Conservation (phyloP, 345 rosid species). For the Firmiana major region DNA sequence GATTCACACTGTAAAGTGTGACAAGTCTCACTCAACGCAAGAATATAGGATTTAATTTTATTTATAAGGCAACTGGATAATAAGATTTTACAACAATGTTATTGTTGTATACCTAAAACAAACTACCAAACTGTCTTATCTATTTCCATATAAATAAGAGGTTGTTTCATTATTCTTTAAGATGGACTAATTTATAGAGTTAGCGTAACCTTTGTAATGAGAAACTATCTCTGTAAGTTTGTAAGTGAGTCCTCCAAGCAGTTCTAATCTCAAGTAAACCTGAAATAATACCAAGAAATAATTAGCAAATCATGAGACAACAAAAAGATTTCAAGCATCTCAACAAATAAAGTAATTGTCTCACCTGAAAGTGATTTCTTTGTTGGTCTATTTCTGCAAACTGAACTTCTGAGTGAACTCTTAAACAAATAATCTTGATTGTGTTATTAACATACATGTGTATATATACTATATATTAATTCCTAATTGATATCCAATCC, state of each 20-base stretch:
- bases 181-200: neutral
- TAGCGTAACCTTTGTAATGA: neutral
- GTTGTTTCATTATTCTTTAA: neutral
- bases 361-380: neutral
- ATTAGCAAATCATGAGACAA: neutral
- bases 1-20: neutral
- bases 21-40: neutral
- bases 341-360: neutral
- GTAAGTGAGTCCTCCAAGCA: slow-evolving; percentile 2
- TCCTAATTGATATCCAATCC: too few relatives aligned
- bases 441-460: too few relatives aligned
- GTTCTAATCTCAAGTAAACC: neutral
- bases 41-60: neutral
- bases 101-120: neutral
- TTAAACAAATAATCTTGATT: neutral
- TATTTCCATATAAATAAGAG: neutral
- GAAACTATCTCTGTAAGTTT: neutral
- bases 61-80: neutral
- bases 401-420: neutral
- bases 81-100: neutral
- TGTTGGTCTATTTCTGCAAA: neutral
- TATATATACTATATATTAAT: too few relatives aligned
- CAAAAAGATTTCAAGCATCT: neutral
- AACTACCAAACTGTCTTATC: neutral
- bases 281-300: neutral